Evolutionary conservation across 1,284 basidiomycete species (phyloP).

Genomic region (Ustilago sp.): DNA sequence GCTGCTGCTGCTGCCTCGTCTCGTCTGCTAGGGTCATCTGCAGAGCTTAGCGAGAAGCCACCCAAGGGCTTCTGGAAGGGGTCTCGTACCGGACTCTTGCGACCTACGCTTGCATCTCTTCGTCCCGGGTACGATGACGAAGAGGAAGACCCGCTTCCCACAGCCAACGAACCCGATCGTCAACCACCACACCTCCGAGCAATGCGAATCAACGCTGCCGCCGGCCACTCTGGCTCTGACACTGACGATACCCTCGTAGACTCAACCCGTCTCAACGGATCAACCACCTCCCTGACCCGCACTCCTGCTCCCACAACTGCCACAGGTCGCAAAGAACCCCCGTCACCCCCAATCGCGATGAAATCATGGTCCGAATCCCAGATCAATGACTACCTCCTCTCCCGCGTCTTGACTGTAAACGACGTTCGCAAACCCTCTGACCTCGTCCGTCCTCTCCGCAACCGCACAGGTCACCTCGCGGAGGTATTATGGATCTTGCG

Average conservation of each 20-base stretch:
- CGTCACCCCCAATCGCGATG: slow-evolving; percentile 28
- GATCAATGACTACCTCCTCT: slow-evolving; percentile 66
- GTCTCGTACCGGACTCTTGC: slow-evolving; percentile 55
- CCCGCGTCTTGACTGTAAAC: slow-evolving; percentile 60
- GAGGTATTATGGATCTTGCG: slow-evolving; percentile 61
- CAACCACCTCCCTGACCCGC: slow-evolving; percentile 17
- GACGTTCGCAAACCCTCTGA: slow-evolving; percentile 61
- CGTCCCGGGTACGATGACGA: slow-evolving; percentile 37
- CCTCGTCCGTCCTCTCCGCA: slow-evolving; percentile 59
- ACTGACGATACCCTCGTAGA: slow-evolving; percentile 63
- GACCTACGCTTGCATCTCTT: slow-evolving; percentile 60
- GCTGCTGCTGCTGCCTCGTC: slow-evolving; percentile 22
- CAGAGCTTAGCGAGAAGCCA: slow-evolving; percentile 4
- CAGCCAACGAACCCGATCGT: slow-evolving; percentile 17
- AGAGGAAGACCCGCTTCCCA: slow-evolving; percentile 1
- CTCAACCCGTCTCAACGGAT: slow-evolving; percentile 36
- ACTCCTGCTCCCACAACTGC: neutral
- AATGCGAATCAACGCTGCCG: slow-evolving; percentile 34
- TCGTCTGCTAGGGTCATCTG: neutral
- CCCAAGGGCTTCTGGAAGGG: slow-evolving; percentile 59
- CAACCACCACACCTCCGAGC: slow-evolving; percentile 41
- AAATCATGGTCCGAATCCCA: slow-evolving; percentile 60
- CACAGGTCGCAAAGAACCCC: slow-evolving; percentile 19
- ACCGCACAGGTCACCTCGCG: slow-evolving; percentile 39
- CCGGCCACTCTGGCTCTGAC: slow-evolving; percentile 49